These are phyloP conservation scores for Cryphonectria radicalis DNA, from an alignment of 2,329 filamentous ascomycete genomes.

Conservation along the genomic window DNA sequence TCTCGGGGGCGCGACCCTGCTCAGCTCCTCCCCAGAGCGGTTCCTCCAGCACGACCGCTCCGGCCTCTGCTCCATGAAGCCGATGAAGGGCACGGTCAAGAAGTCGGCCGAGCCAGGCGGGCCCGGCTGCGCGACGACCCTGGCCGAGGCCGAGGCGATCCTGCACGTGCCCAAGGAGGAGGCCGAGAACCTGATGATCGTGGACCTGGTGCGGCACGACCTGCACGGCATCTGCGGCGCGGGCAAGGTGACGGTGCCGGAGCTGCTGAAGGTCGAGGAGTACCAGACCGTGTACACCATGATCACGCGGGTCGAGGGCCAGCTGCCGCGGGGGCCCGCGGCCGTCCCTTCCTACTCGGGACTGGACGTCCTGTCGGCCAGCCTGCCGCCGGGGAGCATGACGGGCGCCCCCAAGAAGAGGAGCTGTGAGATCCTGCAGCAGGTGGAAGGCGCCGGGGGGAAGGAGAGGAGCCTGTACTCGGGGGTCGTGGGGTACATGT, in stretches of 20 bases:
- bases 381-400: conserved; percentile 91
- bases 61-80: conserved; percentile 77
- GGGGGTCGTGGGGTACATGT: conserved; percentile 88
- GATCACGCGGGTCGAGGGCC: conserved; percentile 82
- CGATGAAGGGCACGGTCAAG: conserved; percentile 96
- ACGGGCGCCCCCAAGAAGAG: conserved; percentile 95
- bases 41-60: conserved; percentile 66
- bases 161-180: conserved; percentile 85
- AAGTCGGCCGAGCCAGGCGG: conserved; percentile 63
- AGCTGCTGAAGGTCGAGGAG: conserved; percentile 85
- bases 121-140: conserved; percentile 47
- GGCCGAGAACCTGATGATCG: conserved; percentile 97
- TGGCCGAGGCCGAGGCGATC: conserved; percentile 72
- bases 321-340: conserved; percentile 46
- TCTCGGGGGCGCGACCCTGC: conserved; percentile 70
- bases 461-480: conserved; percentile 78
- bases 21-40: conserved; percentile 86
- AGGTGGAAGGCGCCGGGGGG: conserved; percentile 61
- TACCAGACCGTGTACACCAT: conserved; percentile 92
- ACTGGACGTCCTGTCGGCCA: conserved; percentile 75
- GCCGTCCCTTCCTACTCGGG: conserved; percentile 54
- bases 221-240: conserved; percentile 82
- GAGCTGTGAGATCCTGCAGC: conserved; percentile 79
- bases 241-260: conserved; percentile 72
- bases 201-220: conserved; percentile 94